Percentiles rank a stretch among this genome's conserved stretches.
These are phyloP conservation scores for Neurospora terricola DNA, from an alignment of 495 filamentous ascomycete genomes.

Conservation along the genomic window DNA sequence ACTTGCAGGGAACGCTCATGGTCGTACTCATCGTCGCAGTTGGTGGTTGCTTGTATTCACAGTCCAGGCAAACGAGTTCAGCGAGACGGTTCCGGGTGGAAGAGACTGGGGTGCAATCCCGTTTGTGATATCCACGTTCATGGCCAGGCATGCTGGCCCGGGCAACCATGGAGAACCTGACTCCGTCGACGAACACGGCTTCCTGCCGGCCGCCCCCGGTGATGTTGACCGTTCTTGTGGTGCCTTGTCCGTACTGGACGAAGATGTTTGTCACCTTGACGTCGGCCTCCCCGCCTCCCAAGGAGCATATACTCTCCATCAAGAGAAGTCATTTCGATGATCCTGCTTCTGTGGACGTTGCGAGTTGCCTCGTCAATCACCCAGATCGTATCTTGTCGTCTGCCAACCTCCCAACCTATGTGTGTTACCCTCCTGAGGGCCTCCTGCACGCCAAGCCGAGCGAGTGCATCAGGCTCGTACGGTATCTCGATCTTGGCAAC, in stretches of 20 bases:
- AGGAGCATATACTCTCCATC: background rate
- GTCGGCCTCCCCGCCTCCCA: background rate
- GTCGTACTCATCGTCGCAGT: background rate
- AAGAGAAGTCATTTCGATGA: background rate
- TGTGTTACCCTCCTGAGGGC: background rate
- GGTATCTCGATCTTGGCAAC: background rate
- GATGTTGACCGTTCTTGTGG: background rate
- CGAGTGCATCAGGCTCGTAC: background rate
- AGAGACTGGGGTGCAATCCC: no score
- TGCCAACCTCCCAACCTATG: background rate
- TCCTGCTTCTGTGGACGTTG: background rate
- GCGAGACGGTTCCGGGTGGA: background rate
- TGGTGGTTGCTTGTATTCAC: background rate
- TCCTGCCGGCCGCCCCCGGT: background rate
- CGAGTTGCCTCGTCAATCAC: background rate
- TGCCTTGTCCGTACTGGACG: background rate
- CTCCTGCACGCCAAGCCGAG: background rate
- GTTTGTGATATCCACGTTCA: background rate
- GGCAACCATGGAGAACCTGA: background rate
- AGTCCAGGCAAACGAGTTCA: background rate
- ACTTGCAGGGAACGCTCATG: background rate
- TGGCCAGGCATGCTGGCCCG: background rate
- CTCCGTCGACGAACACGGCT: background rate
- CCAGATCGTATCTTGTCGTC: background rate
- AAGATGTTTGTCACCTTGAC: background rate